Evolutionary conservation across 495 filamentous ascomycete genomes (phyloP).

Genomic region (Trypethelium eluteriae): DNA sequence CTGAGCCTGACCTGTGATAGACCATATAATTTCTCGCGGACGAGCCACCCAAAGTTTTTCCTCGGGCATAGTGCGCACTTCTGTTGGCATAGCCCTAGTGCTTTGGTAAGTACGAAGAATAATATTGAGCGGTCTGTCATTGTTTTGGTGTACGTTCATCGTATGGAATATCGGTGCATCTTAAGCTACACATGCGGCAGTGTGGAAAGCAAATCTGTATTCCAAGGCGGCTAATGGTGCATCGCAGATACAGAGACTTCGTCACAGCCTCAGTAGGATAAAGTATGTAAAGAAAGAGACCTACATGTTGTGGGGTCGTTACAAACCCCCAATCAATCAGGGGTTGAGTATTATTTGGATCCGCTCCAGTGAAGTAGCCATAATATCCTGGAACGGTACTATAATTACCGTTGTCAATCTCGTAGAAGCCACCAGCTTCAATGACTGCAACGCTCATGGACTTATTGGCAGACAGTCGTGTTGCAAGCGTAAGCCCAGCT

Average conservation of each 20-base stretch:
- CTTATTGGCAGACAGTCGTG: constrained; percentile 4
- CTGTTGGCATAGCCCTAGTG: constrained; percentile 6
- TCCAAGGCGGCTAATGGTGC: too few species aligned
- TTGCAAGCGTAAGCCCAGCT: constrained; percentile 14
- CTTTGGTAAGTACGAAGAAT: neutral
- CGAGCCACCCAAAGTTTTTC: constrained; percentile 26
- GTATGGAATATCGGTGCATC: too few species aligned
- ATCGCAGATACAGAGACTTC: neutral
- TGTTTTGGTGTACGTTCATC: neutral
- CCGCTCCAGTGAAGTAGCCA: constrained; percentile 16
- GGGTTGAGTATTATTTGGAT: constrained; percentile 16
- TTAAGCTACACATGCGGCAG: too few species aligned
- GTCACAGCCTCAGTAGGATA: neutral
- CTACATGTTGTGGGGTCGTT: constrained; percentile 21
- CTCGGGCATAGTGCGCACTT: constrained; percentile 26
- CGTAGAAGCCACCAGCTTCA: constrained; percentile 22
- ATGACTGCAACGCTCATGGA: constrained; percentile 17
- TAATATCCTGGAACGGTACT: constrained; percentile 17
- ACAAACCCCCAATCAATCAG: constrained; percentile 26
- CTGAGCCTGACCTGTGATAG: constrained; percentile 21
- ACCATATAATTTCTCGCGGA: constrained; percentile 25
- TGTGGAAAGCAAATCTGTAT: too few species aligned
- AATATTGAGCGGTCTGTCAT: neutral
- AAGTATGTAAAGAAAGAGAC: neutral
- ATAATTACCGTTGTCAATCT: constrained; percentile 17